Percentiles rank a stretch among this genome's conserved stretches.
Conservation (phyloP, 2,329 filamentous ascomycete genomes). For the Phialophora chinensis region DNA sequence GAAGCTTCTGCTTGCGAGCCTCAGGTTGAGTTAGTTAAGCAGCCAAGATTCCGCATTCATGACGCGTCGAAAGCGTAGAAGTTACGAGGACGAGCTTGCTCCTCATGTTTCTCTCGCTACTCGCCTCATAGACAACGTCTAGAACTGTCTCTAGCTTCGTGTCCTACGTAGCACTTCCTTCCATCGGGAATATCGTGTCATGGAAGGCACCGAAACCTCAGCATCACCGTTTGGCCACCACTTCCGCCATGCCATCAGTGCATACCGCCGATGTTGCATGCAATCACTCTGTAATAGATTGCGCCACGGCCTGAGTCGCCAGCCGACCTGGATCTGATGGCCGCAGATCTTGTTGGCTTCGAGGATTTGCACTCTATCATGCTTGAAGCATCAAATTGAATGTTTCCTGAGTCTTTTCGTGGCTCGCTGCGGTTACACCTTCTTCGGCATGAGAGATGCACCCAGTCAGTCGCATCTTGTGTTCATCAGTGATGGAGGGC, state of each 20-base stretch:
- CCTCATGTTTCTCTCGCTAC: no score
- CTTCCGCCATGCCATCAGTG: background rate
- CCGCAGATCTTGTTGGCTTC: background rate
- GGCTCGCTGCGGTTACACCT: no score
- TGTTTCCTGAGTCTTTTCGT: no score
- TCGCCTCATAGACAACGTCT: background rate
- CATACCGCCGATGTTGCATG: background rate
- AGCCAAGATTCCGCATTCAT: conserved; percentile 5
- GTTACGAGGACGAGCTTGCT: background rate
- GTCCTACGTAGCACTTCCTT: background rate
- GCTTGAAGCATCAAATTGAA: background rate
- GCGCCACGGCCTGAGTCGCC: background rate
- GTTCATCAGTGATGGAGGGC: background rate
- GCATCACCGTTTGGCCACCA: background rate
- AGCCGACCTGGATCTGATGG: background rate
- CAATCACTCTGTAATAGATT: background rate
- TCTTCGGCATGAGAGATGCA: no score
- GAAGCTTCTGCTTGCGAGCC: conserved; percentile 3
- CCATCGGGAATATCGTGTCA: background rate
- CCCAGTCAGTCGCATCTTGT: background rate
- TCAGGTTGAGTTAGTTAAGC: background rate
- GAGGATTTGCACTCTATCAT: background rate
- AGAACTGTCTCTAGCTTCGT: background rate
- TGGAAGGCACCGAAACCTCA: background rate
- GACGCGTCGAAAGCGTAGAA: background rate